Percentiles rank a stretch among this genome's conserved stretches.
These are phyloP conservation scores for Cercospora brassicicola DNA, from an alignment of 2,329 filamentous ascomycete species.

Conservation along the genomic window DNA sequence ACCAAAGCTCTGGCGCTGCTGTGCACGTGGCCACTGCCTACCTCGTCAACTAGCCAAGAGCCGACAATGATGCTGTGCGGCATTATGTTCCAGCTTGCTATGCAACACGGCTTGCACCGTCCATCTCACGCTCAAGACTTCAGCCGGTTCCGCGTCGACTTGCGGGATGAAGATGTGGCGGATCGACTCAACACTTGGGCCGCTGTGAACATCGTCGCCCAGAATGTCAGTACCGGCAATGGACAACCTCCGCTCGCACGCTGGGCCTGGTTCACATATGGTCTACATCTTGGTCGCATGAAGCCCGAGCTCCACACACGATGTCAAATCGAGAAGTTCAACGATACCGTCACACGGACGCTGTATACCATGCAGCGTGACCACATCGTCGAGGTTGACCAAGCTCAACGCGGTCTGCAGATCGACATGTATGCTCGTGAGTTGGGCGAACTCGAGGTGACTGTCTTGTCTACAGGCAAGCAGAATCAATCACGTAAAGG, in stretches of 20 bases:
- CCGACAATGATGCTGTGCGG: constrained; percentile 79
- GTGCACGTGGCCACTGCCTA: constrained; percentile 80
- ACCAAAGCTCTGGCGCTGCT: constrained; percentile 78
- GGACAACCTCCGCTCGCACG: constrained; percentile 66
- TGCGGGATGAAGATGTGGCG: constrained; percentile 75
- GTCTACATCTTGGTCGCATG: constrained; percentile 67
- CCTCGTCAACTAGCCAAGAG: constrained; percentile 76
- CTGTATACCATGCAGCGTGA: constrained; percentile 78
- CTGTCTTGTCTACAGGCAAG: constrained; percentile 36
- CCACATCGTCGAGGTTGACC: constrained; percentile 56
- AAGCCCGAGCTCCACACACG: constrained; percentile 65
- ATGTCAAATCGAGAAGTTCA: constrained; percentile 71
- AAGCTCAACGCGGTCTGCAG: constrained; percentile 40
- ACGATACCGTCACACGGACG: constrained; percentile 74
- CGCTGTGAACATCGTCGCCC: constrained; percentile 79
- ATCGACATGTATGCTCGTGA: constrained; percentile 42
- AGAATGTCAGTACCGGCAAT: constrained; percentile 77
- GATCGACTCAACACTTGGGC: constrained; percentile 81
- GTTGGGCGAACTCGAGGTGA: constrained; percentile 41
- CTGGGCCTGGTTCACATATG: constrained; percentile 64
- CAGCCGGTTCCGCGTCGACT: constrained; percentile 63
- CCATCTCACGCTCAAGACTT: constrained; percentile 83
- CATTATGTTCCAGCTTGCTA: constrained; percentile 84
- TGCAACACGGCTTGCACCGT: constrained; percentile 77
- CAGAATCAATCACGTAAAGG: constrained; percentile 30